Base-by-base conservation (phyloP, 176 grass and related monocot genomes). In the Oryza australiensis region DNA sequence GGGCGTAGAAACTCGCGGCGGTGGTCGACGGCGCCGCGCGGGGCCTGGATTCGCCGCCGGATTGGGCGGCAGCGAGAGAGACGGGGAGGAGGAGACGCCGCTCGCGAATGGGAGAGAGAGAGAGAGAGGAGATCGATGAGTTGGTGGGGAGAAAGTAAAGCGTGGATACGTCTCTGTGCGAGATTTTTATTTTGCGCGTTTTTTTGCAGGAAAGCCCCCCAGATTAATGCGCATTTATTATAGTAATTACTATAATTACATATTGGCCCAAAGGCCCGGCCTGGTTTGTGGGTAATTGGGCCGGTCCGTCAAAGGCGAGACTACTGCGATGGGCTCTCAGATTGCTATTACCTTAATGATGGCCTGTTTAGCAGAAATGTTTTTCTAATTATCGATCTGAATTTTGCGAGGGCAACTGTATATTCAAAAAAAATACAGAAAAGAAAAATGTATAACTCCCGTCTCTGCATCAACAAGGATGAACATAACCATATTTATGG, bases 121-220 rank as follows among this genome's bases (percentile, higher is more conserved):
- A 16, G n/a, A 16, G 51, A 20, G 27, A 28, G 15, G 27, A 30
- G 65, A 70, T 62, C 37, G 22, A 8, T 76, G 48, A 12, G 72
- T 75, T 51, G 73, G 42, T 42, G 80, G 64, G 30, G 68, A 66
- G 70, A 73, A 73, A 69, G 29, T 70, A 49, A 34, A 49, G 38
- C 64, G 70, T 76, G 64, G 75, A 59, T 75, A 63, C 82, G 87
- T 75, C 87, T 84, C 76, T 64, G 63, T 24, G 70, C 63, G 81
- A 88, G 69, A 85, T 85, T 75, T 79, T 80, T 84, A 84, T 85
- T 68, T 80, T 70, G 49, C 70, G 60, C 51, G 82, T 70, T 49
- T 35, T 80, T 85, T 85, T 89, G 51, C 76, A 64, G 76, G 51
- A 64, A 85, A 64, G 29, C 70, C 76, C 76, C 79, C 70, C 57